These are phyloP conservation scores for Jatropha podagrica DNA, from an alignment of 441 rosid genomes.

Conservation along the genomic window DNA sequence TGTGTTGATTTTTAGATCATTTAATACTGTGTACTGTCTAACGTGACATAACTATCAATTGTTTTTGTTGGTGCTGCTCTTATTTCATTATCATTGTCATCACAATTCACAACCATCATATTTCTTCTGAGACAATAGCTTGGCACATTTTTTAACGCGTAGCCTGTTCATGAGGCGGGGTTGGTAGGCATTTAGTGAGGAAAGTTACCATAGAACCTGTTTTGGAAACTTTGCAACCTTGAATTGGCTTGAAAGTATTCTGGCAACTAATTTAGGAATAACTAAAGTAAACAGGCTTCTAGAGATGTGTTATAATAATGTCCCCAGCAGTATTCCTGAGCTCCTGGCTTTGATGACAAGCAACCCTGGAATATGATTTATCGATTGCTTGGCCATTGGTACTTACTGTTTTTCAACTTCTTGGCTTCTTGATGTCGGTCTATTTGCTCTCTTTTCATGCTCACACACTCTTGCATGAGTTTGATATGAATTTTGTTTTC, in stretches of 20 bases:
- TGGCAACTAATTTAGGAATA: not conserved
- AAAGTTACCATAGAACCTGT: not conserved
- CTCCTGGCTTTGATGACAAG: constrained; percentile 4
- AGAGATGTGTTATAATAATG: not conserved
- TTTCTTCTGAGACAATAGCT: not conserved
- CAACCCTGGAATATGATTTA: not conserved
- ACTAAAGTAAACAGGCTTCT: not conserved
- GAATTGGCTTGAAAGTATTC: constrained; percentile 8
- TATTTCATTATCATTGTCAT: constrained; percentile 2
- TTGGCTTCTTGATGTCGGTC: not conserved
- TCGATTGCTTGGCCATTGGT: not conserved
- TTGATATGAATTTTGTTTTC: not conserved
- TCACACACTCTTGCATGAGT: not conserved
- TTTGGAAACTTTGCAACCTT: not conserved
- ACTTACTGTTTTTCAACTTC: not conserved
- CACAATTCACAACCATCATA: not conserved
- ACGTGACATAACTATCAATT: not conserved
- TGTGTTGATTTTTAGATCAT: constrained; percentile 3
- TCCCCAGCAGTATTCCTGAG: not conserved
- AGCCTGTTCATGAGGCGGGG: not conserved
- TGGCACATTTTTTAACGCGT: not conserved
- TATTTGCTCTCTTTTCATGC: not conserved
- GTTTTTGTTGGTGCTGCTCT: not conserved
- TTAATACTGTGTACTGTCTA: too few species aligned
- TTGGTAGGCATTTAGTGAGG: not conserved